A percentile compares a stretch with the other conserved stretches of the same genome.
phyloP scores from a whole-genome alignment of 164 flowering plant species.

The Kalanchoe fedtschenkoi region DNA sequence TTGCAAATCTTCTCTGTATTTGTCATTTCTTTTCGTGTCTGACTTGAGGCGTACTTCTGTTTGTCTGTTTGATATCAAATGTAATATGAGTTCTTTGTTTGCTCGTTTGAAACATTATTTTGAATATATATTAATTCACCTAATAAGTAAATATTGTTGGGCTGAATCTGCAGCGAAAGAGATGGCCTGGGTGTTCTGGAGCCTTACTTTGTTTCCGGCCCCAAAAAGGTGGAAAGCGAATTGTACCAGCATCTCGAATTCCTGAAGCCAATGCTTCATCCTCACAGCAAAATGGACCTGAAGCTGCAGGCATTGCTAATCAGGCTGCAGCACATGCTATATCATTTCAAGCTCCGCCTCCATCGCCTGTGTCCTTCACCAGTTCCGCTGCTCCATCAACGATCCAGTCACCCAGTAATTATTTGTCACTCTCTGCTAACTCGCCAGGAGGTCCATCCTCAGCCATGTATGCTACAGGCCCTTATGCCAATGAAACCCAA shows the following conservation, averaged over 20 bases:
- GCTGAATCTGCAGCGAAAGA: conserved; percentile 42
- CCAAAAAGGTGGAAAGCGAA: conserved; percentile 74
- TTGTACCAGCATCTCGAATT: conserved; percentile 80
- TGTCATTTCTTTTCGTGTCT: too few relatives aligned
- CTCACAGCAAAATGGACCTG: conserved; percentile 60
- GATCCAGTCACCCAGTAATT: conserved; percentile 78
- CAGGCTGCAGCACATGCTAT: conserved; percentile 44
- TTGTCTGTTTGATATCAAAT: too few relatives aligned
- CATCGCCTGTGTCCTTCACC: conserved; percentile 90
- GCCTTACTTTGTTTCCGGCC: conserved; percentile 63
- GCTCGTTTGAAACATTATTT: too few relatives aligned
- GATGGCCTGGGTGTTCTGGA: conserved; percentile 77
- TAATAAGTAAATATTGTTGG: too few relatives aligned
- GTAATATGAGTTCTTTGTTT: too few relatives aligned
- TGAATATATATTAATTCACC: too few relatives aligned
- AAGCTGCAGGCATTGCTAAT: conserved; percentile 38
- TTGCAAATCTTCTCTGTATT: too few relatives aligned
- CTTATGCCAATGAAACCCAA: conserved; percentile 91
- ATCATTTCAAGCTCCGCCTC: conserved; percentile 90
- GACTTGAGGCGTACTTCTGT: too few relatives aligned
- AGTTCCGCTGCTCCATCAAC: conserved; percentile 85
- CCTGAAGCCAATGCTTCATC: conserved; percentile 54
- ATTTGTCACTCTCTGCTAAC: conserved; percentile 67
- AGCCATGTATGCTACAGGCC: conserved; percentile 81
- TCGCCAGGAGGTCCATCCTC: conserved; percentile 85